Percentiles rank a stretch among this genome's conserved stretches.
phyloP scores from a whole-genome alignment of 129 eudicot species.

The Smallanthus sonchifolius region DNA sequence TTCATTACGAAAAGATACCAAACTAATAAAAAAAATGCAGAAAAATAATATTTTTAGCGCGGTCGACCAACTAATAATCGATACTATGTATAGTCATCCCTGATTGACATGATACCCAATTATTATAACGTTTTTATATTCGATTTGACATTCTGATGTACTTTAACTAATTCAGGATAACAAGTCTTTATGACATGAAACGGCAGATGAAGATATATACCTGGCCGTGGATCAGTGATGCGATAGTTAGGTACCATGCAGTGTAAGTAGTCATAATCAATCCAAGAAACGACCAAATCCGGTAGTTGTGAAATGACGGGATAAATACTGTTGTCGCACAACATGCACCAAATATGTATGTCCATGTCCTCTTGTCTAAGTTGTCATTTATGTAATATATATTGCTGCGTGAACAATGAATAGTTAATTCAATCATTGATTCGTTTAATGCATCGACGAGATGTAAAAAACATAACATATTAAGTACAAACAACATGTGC shows the following conservation, averaged over 20 bases:
- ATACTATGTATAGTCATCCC: background rate
- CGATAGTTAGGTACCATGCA: conserved; percentile 94
- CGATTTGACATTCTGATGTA: background rate
- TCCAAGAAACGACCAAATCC: conserved; percentile 95
- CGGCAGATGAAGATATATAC: conserved; percentile 24
- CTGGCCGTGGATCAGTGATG: conserved; percentile 92
- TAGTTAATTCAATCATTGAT: background rate
- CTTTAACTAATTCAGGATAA: background rate
- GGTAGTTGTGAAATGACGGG: conserved; percentile 94
- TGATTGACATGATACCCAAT: background rate
- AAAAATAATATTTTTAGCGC: background rate
- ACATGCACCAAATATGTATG: conserved; percentile 96
- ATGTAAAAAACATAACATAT: conserved; percentile 7
- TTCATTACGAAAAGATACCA: background rate
- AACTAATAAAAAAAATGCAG: background rate
- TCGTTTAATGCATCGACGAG: background rate
- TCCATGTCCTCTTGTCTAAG: conserved; percentile 99
- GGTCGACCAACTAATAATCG: background rate
- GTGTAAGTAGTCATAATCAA: conserved; percentile 95
- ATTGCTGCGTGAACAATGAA: conserved; percentile 52
- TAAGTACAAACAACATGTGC: background rate
- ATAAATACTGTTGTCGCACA: conserved; percentile 98
- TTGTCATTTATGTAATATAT: conserved; percentile 95
- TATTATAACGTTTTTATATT: background rate
- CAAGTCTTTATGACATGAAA: background rate